A percentile compares a stretch with the other conserved stretches of the same genome.
Evolutionary conservation across 1,139 yeast species (phyloP).

Genomic region (Saccharomyces hybrid): DNA sequence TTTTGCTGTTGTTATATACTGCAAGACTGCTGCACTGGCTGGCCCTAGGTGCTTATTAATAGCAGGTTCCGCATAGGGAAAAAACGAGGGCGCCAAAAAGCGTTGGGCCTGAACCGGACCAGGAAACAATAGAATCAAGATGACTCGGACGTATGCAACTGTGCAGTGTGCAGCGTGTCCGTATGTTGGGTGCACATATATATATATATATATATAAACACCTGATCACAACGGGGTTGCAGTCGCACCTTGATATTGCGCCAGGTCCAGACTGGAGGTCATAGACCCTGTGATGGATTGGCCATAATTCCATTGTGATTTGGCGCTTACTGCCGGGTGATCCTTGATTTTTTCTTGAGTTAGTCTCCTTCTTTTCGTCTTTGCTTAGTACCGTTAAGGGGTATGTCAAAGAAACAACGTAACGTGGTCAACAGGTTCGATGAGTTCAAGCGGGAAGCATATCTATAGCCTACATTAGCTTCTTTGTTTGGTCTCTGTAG

Average conservation of each 20-base stretch:
- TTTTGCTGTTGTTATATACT: background rate
- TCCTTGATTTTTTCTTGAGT: background rate
- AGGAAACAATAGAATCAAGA: background rate
- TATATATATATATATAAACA: no score
- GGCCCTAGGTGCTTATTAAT: conserved; percentile 1
- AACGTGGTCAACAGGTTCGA: background rate
- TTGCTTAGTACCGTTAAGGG: background rate
- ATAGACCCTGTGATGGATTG: background rate
- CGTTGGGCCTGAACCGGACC: background rate
- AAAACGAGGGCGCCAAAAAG: background rate
- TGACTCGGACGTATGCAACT: background rate
- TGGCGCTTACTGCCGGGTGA: background rate
- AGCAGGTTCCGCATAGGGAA: background rate
- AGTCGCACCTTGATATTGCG: background rate
- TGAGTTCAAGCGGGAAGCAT: background rate
- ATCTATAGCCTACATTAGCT: background rate
- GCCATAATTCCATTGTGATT: background rate
- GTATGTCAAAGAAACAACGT: background rate
- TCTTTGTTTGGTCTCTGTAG: background rate
- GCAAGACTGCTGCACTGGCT: background rate
- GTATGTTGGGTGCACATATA: background rate
- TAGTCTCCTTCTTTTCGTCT: background rate
- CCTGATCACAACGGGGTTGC: background rate
- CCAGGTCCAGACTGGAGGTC: background rate
- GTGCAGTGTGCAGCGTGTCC: background rate